Percentiles rank a stretch among this genome's conserved stretches.
phyloP scores from a whole-genome alignment of 2,329 filamentous ascomycete genomes.

The Paramyrothecium sp. region DNA sequence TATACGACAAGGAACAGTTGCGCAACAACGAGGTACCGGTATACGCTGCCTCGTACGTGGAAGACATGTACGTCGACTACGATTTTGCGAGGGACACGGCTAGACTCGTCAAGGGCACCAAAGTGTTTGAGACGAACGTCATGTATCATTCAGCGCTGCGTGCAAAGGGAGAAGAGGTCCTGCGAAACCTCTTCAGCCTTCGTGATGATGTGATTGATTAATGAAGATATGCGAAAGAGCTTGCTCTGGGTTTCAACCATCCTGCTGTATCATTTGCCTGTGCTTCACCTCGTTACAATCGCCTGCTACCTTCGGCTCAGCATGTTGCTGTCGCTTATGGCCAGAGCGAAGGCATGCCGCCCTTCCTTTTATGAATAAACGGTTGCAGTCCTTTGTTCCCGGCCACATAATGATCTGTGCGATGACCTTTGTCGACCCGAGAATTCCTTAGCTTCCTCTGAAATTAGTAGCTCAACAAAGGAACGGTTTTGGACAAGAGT shows the following conservation, averaged over 20 bases:
- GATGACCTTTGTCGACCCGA: too few species aligned
- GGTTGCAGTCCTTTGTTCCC: too few species aligned
- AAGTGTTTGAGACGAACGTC: slow-evolving; percentile 80
- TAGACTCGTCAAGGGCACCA: slow-evolving; percentile 69
- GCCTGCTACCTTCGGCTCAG: background rate
- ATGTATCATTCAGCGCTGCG: slow-evolving; percentile 86
- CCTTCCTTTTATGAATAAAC: too few species aligned
- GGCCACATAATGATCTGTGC: too few species aligned
- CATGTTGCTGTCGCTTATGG: too few species aligned
- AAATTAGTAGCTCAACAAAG: too few species aligned
- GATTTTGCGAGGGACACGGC: slow-evolving; percentile 73
- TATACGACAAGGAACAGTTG: slow-evolving; percentile 76
- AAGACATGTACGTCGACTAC: slow-evolving; percentile 92
- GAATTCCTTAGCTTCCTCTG: too few species aligned
- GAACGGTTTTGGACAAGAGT: too few species aligned
- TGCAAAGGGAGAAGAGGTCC: slow-evolving; percentile 70
- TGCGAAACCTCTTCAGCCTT: slow-evolving; percentile 73
- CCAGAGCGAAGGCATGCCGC: too few species aligned
- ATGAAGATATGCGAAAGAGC: slow-evolving; percentile 4
- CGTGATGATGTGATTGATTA: slow-evolving; percentile 67
- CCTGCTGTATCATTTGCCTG: background rate
- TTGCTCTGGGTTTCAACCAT: background rate
- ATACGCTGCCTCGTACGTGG: slow-evolving; percentile 78
- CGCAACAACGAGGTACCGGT: slow-evolving; percentile 78
- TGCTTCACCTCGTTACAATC: background rate